Evolutionary conservation across 495 filamentous ascomycete genomes (phyloP), one percentile per base, ranked within the genome.

Genomic region (Tuber umbilicatum): DNA sequence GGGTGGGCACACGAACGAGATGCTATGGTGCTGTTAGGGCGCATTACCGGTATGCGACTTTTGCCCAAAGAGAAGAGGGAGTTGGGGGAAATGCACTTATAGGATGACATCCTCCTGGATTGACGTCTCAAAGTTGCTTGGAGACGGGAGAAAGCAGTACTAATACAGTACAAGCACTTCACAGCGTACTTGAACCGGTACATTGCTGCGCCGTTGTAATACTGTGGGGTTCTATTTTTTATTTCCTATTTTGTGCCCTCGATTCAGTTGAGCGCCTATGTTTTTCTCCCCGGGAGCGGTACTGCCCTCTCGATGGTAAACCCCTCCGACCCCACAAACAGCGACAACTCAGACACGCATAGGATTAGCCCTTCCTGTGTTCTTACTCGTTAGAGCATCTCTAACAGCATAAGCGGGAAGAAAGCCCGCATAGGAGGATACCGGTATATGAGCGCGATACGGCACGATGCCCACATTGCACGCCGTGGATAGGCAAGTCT

Each of bases 281-380:
- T 64, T 64, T 14, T 17, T 64, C 23, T 31, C 55, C 55, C 12
- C 9, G 4, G 3, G 55, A 64, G n/a, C 23, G 27, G 55, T 2
- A 1, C 27, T 14, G 55, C n/a, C 14, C 12, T 27, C 55, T 55
- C 45, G 45, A n/a, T 16, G 23, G 10, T 31, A 17, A 31, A 27
- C 55, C 55, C 5, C 55, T 17, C 55, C 27, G 12, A 31, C 55
- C 27, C 55, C 27, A 64, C 55, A 64, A 64, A 64, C 27, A 4
- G 14, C 27, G 55, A 64, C 55, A 64, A 16, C 55, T 64, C 55
- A 64, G 55, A 64, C 55, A 64, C 55, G 55, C 55, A 64, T 64
- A 31, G 17, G 55, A 64, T 35, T 14, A 14, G 55, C 55, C 35
- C 55, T 6, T 35, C 55, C 35, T 6, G 6, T 64, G 55, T 3